Percentiles rank a stretch among this genome's conserved stretches.
These are phyloP conservation scores for Laburnicola sp. DNA, from an alignment of 2,329 filamentous ascomycete species.

Conservation along the genomic window DNA sequence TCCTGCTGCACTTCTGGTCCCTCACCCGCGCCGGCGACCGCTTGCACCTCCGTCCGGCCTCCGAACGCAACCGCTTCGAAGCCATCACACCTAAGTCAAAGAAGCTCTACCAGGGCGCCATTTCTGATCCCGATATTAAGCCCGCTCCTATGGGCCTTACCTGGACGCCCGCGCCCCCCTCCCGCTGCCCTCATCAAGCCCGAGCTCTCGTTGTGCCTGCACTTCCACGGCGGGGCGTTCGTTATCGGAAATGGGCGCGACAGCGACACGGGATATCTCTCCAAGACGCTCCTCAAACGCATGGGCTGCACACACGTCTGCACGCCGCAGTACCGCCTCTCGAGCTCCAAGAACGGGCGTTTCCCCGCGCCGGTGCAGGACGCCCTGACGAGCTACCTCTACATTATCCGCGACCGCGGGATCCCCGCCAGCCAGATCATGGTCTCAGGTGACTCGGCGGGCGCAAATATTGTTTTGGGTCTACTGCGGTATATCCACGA, in stretches of 20 bases:
- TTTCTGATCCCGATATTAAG: too few species aligned
- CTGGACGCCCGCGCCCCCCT: too few species aligned
- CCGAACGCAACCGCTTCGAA: too few species aligned
- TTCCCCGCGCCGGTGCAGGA: slow-evolving; percentile 59
- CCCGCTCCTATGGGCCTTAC: too few species aligned
- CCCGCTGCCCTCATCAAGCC: too few species aligned
- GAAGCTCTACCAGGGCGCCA: too few species aligned
- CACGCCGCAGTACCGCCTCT: slow-evolving; percentile 54
- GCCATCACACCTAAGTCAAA: too few species aligned
- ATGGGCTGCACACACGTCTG: slow-evolving; percentile 48
- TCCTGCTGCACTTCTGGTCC: too few species aligned
- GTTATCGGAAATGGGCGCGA: slow-evolving; percentile 50
- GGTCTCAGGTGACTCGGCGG: slow-evolving; percentile 55
- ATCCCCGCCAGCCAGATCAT: slow-evolving; percentile 49
- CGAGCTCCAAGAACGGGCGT: slow-evolving; percentile 44
- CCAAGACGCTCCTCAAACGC: slow-evolving; percentile 41
- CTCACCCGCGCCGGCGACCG: too few species aligned
- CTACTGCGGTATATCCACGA: slow-evolving; percentile 54
- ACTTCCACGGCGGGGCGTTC: slow-evolving; percentile 56
- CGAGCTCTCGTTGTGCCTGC: slow-evolving; percentile 29
- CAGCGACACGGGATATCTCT: slow-evolving; percentile 36
- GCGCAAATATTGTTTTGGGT: slow-evolving; percentile 51
- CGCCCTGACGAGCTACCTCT: slow-evolving; percentile 51
- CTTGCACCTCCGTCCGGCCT: too few species aligned
- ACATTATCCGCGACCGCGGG: slow-evolving; percentile 48